phyloP scores from a whole-genome alignment of 2,329 filamentous ascomycete genomes.

The Epicoccum nigrum region DNA sequence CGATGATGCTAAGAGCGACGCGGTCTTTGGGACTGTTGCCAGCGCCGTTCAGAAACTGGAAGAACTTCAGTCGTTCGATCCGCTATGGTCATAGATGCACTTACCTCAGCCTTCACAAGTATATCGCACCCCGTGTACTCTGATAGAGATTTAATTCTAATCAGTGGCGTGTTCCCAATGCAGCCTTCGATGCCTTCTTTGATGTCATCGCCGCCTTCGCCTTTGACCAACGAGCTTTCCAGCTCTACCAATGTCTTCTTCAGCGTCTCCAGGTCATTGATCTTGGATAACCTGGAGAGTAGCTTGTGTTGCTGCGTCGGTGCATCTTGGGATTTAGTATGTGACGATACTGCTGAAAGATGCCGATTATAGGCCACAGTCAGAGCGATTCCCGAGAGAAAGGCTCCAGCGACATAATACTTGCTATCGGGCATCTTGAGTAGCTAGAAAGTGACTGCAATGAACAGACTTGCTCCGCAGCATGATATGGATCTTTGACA shows the following conservation, averaged over 20 bases:
- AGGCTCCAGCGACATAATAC: conserved; percentile 72
- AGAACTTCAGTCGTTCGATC: conserved; percentile 3
- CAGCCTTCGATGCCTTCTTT: conserved; percentile 84
- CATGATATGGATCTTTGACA: conserved; percentile 29
- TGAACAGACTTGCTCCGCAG: conserved; percentile 19
- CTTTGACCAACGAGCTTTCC: conserved; percentile 20
- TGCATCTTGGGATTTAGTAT: conserved; percentile 21
- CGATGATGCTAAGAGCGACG: conserved; percentile 89
- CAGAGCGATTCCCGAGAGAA: conserved; percentile 76
- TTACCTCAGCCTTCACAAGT: conserved; percentile 84
- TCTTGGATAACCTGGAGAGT: conserved; percentile 31
- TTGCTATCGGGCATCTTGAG: conserved; percentile 47
- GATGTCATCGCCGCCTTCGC: conserved; percentile 50
- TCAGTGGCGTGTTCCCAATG: conserved; percentile 91
- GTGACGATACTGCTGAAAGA: conserved; percentile 17
- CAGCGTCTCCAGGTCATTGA: conserved; percentile 30
- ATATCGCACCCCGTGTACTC: conserved; percentile 87
- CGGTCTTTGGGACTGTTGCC: conserved; percentile 94
- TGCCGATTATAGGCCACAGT: conserved; percentile 53
- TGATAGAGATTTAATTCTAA: conserved; percentile 84
- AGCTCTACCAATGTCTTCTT: conserved; percentile 34
- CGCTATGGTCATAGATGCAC: not conserved
- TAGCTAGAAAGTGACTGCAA: conserved; percentile 15
- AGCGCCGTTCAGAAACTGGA: conserved; percentile 84
- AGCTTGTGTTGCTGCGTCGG: conserved; percentile 30